These are phyloP conservation scores for Xylaria castorea DNA, from an alignment of 495 filamentous ascomycete species.

Conservation along the genomic window DNA sequence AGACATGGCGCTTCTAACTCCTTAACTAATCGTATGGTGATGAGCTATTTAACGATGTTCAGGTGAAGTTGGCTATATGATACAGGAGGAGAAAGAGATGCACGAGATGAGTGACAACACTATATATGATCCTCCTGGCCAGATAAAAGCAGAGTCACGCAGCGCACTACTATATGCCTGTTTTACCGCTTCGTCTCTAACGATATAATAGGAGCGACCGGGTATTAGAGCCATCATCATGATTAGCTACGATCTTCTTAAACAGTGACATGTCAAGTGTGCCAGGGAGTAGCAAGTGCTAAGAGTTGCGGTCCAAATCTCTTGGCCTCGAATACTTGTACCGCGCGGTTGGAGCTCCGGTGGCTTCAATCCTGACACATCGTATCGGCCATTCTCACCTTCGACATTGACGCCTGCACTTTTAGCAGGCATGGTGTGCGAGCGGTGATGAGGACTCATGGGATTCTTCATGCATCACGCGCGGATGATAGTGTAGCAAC, in stretches of 20 bases:
- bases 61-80: background rate
- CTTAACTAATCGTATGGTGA: background rate
- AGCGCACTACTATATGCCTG: background rate
- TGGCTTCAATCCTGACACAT: background rate
- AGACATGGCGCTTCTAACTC: background rate
- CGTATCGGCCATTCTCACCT: background rate
- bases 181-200: background rate
- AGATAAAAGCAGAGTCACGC: background rate
- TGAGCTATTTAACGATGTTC: background rate
- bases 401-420: background rate
- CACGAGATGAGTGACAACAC: background rate
- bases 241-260: background rate
- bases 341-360: slow-evolving; percentile 18
- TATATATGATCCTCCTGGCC: background rate
- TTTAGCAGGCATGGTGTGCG: background rate
- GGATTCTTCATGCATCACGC: background rate
- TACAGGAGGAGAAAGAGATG: background rate
- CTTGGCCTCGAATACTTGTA: background rate
- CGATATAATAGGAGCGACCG: background rate
- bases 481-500: background rate
- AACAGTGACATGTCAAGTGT: background rate
- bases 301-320: background rate
- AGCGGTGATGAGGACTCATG: background rate
- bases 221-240: background rate
- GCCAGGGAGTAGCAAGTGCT: background rate